These are phyloP conservation scores for Lonicera japonica DNA, from an alignment of 129 eudicot genomes.

Conservation along the genomic window DNA sequence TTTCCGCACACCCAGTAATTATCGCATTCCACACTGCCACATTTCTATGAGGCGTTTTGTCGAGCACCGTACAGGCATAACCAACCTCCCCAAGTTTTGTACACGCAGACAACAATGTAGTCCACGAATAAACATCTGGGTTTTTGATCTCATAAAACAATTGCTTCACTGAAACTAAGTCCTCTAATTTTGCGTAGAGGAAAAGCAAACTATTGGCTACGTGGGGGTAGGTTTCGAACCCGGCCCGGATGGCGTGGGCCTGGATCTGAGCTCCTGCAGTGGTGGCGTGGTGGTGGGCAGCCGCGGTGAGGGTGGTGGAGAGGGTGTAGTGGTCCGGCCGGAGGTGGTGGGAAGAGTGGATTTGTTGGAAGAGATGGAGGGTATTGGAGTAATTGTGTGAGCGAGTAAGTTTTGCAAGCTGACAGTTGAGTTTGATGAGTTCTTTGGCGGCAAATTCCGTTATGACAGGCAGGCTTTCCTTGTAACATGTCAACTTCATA, in stretches of 20 bases:
- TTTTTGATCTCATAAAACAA: constrained; percentile 42
- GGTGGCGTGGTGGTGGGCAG: constrained; percentile 34
- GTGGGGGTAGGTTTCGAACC: constrained; percentile 45
- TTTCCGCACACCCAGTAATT: constrained; percentile 74
- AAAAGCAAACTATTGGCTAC: constrained; percentile 65
- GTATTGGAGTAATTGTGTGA: constrained; percentile 43
- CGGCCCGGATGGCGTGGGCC: constrained; percentile 38
- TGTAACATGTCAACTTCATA: constrained; percentile 23
- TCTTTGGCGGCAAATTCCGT: constrained; percentile 21
- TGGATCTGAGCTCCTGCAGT: constrained; percentile 60
- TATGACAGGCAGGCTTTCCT: constrained; percentile 18
- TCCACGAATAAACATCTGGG: constrained; percentile 83
- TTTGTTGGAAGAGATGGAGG: constrained; percentile 53
- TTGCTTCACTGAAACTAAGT: constrained; percentile 43
- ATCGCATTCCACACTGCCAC: constrained; percentile 81
- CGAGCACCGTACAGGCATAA: constrained; percentile 60
- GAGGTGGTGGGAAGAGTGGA: constrained; percentile 48
- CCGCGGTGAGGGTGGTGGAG: constrained; percentile 68
- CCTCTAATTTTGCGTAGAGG: constrained; percentile 52
- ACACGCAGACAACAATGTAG: constrained; percentile 76
- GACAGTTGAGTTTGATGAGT: constrained; percentile 58
- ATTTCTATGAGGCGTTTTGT: constrained; percentile 46
- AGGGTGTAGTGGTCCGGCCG: constrained; percentile 85
- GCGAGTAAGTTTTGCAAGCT: constrained; percentile 46
- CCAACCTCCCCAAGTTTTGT: constrained; percentile 63